These are phyloP conservation scores for Daldinia vernicosa DNA, from an alignment of 495 filamentous ascomycete species.

Conservation along the genomic window DNA sequence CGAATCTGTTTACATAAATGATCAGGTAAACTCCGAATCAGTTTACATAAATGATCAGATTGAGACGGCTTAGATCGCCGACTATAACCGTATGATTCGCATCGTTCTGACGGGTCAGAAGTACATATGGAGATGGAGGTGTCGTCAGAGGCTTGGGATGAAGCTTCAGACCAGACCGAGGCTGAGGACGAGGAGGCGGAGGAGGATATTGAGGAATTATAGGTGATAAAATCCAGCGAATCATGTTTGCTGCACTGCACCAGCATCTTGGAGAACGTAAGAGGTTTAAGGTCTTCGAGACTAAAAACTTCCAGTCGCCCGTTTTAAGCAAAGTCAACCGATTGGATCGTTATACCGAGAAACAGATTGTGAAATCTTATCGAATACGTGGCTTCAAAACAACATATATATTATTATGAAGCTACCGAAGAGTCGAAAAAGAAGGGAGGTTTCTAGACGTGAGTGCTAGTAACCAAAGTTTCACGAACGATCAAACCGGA, in stretches of 20 bases:
- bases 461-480: constrained; percentile 53
- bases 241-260: constrained; percentile 61
- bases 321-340: constrained; percentile 62
- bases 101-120: constrained; percentile 52
- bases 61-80: constrained; percentile 20
- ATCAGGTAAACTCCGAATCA: no score
- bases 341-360: constrained; percentile 55
- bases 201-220: constrained; percentile 72
- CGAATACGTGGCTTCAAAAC: constrained; percentile 52
- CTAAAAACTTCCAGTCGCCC: constrained; percentile 63
- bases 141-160: constrained; percentile 65
- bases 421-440: constrained; percentile 53
- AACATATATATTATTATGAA: constrained; percentile 43
- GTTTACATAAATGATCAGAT: constrained; percentile 24
- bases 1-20: constrained; percentile 23
- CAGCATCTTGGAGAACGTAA: constrained; percentile 60
- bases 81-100: constrained; percentile 49
- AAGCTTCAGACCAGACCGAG: constrained; percentile 82
- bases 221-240: constrained; percentile 62
- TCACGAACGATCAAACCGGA: constrained; percentile 64
- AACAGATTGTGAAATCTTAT: constrained; percentile 54
- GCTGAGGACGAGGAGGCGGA: constrained; percentile 77
- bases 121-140: constrained; percentile 59
- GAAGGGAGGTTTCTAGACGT: constrained; percentile 56
- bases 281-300: constrained; percentile 42